A percentile compares a stretch with the other conserved stretches of the same genome.
These are phyloP conservation scores for Blepharisma japonicum DNA, from an alignment of 73 alveolate genomes.

Conservation along the genomic window DNA sequence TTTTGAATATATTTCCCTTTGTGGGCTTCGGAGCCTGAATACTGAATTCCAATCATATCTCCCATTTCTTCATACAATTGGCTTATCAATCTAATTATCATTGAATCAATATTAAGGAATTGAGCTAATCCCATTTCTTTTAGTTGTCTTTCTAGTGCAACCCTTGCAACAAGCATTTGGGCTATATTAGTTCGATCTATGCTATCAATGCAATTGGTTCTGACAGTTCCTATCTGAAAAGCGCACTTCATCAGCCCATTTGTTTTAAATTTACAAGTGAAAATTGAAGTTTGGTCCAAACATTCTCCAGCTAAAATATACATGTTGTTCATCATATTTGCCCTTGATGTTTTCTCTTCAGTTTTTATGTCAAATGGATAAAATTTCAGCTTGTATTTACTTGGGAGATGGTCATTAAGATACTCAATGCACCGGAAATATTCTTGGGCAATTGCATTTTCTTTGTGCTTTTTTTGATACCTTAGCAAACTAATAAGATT, in stretches of 20 bases:
- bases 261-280: neutral
- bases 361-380: slow-evolving; percentile 79
- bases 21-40: slow-evolving; percentile 87
- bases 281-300: slow-evolving; percentile 21
- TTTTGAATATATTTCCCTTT: slow-evolving; percentile 50
- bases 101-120: slow-evolving; percentile 31
- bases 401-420: slow-evolving; percentile 49
- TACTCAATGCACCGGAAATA: slow-evolving; percentile 54
- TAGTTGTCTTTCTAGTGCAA: slow-evolving; percentile 57
- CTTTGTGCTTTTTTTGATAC: slow-evolving; percentile 59
- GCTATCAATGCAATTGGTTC: slow-evolving; percentile 97
- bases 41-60: slow-evolving; percentile 70
- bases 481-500: slow-evolving; percentile 67
- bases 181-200: slow-evolving; percentile 94
- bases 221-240: slow-evolving; percentile 84
- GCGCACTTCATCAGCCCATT: slow-evolving; percentile 13
- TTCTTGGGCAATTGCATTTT: slow-evolving; percentile 51
- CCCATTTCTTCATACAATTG: slow-evolving; percentile 76
- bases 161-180: slow-evolving; percentile 68
- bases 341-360: slow-evolving; percentile 40
- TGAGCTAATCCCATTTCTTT: slow-evolving; percentile 43
- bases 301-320: slow-evolving; percentile 28
- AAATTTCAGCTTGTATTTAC: slow-evolving; percentile 50
- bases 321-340: slow-evolving; percentile 10
- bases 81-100: slow-evolving; percentile 27